phyloP scores from a whole-genome alignment of 768 basidiomycete genomes.

The Botryobasidium botryosum region DNA sequence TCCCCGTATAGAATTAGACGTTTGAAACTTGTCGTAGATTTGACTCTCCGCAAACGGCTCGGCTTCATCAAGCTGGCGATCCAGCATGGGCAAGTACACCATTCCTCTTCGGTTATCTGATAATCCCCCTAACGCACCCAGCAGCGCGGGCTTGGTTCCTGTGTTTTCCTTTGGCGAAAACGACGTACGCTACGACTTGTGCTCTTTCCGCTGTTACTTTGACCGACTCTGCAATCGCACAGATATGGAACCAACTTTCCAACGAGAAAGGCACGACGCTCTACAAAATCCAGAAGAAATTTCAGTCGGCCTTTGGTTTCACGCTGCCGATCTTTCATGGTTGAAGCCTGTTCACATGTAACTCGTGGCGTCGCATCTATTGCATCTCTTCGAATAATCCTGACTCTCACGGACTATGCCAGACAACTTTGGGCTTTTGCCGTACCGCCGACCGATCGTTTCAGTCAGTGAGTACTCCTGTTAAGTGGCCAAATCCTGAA shows the following conservation, averaged over 20 bases:
- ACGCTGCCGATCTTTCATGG: constrained; percentile 97
- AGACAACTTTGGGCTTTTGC: constrained; percentile 95
- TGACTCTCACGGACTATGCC: neutral
- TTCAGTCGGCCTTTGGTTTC: constrained; percentile 87
- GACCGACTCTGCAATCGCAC: too few relatives aligned
- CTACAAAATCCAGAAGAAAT: constrained; percentile 73
- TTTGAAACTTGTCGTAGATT: constrained; percentile 12
- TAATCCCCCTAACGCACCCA: neutral
- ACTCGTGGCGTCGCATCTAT: too few relatives aligned
- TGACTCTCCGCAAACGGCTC: constrained; percentile 34
- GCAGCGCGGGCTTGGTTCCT: constrained; percentile 85
- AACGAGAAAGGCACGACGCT: constrained; percentile 85
- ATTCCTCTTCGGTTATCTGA: constrained; percentile 2
- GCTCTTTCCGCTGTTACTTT: too few relatives aligned
- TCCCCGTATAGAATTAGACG: too few relatives aligned
- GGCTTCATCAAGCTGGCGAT: constrained; percentile 95
- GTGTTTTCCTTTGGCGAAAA: constrained; percentile 99
- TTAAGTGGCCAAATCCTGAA: neutral
- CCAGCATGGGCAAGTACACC: constrained; percentile 49
- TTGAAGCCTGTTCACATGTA: constrained; percentile 86
- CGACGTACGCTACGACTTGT: constrained; percentile 65
- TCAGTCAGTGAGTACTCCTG: constrained; percentile 63
- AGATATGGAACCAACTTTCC: too few relatives aligned
- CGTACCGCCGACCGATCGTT: constrained; percentile 89
- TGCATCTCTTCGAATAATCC: too few relatives aligned